These are phyloP conservation scores for Fraxinus ornus DNA, from an alignment of 305 asterid species.

Conservation along the genomic window DNA sequence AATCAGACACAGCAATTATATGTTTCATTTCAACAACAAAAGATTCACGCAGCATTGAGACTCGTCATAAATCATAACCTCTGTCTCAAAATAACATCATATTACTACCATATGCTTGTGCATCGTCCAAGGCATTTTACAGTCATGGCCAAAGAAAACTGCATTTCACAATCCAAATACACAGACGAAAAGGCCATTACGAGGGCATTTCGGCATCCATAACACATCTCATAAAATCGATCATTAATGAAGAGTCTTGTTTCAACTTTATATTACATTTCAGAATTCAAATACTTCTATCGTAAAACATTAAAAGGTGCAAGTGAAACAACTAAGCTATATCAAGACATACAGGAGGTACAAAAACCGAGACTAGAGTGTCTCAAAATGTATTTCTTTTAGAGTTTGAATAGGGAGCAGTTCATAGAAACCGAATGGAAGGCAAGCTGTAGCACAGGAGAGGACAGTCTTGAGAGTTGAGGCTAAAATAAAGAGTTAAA, in stretches of 20 bases:
- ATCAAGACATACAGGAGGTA: not conserved
- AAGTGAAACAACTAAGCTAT: not conserved
- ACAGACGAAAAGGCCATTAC: conserved; percentile 1
- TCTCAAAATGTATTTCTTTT: conserved; percentile 6
- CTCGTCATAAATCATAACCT: not conserved
- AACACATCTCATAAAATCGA: not conserved
- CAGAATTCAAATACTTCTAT: conserved; percentile 25
- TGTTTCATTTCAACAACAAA: not conserved
- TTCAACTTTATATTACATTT: conserved; percentile 4
- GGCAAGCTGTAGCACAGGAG: conserved; percentile 14
- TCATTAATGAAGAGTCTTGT: conserved; percentile 5
- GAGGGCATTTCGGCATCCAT: not conserved
- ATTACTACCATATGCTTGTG: not conserved
- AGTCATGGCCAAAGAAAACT: not conserved
- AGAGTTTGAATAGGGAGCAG: not conserved
- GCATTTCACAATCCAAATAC: not conserved
- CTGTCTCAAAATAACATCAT: not conserved
- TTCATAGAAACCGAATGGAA: conserved; percentile 1
- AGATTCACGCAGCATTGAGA: not conserved
- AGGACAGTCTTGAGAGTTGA: not conserved
- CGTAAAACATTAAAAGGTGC: not conserved
- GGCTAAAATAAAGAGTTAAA: not conserved
- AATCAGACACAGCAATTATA: not conserved
- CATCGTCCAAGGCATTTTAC: not conserved
- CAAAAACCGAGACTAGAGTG: not conserved